Evolutionary conservation across 345 rosid genomes (phyloP).

Genomic region (Streptanthus diversifolius): DNA sequence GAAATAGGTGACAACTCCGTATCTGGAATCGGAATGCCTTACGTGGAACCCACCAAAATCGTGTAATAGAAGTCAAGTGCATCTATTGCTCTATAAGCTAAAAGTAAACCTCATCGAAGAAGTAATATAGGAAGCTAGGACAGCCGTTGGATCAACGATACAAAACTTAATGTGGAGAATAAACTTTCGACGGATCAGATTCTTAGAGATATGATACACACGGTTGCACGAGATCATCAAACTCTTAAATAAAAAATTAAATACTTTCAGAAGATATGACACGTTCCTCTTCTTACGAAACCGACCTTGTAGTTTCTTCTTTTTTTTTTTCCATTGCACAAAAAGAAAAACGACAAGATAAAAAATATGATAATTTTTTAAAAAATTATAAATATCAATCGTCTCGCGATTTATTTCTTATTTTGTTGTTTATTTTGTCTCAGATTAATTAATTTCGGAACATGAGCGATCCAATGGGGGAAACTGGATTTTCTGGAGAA

Average conservation of each 20-base stretch:
- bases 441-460: neutral
- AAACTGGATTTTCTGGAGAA: conserved; percentile 19
- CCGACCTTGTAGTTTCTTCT: conserved; percentile 32
- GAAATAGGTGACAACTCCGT: conserved; percentile 12
- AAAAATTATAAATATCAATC: neutral
- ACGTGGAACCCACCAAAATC: conserved; percentile 32
- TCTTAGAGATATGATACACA: neutral
- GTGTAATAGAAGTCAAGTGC: conserved; percentile 28
- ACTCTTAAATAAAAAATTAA: neutral
- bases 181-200: neutral
- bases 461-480: conserved; percentile 26
- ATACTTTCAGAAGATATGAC: conserved; percentile 4
- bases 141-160: conserved; percentile 18
- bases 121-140: conserved; percentile 3
- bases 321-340: conserved; percentile 9
- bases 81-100: conserved; percentile 21
- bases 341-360: conserved; percentile 20
- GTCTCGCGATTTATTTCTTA: neutral
- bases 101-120: conserved; percentile 31
- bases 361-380: neutral
- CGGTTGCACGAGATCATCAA: neutral
- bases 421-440: neutral
- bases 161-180: neutral
- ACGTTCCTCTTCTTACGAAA: conserved; percentile 38
- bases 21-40: conserved; percentile 26